phyloP scores from a whole-genome alignment of 2,329 filamentous ascomycete genomes.

The Fusarium domesticum region DNA sequence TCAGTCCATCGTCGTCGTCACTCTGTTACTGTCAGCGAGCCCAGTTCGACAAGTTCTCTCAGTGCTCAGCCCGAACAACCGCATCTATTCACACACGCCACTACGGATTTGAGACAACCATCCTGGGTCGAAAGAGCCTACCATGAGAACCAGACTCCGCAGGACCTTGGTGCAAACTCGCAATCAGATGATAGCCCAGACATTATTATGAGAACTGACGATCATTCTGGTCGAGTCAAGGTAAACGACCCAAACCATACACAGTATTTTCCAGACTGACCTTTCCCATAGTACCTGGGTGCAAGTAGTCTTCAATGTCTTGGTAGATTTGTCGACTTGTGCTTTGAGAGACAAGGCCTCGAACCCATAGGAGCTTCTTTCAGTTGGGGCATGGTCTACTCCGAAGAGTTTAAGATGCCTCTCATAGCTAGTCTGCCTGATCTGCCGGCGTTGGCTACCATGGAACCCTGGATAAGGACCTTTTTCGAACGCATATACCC shows the following conservation, averaged over 20 bases:
- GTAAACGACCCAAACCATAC: neutral
- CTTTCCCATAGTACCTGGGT: constrained; percentile 19
- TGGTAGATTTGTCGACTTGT: constrained; percentile 17
- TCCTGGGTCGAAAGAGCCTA: constrained; percentile 24
- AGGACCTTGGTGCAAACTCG: constrained; percentile 9
- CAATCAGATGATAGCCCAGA: constrained; percentile 20
- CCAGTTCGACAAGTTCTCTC: constrained; percentile 19
- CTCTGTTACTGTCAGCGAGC: constrained; percentile 13
- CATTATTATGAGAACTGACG: constrained; percentile 21
- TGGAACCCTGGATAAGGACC: constrained; percentile 21
- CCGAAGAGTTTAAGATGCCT: constrained; percentile 18
- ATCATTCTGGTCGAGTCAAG: constrained; percentile 23
- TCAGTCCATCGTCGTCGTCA: constrained; percentile 5
- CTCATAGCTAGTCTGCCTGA: constrained; percentile 14
- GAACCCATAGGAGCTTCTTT: constrained; percentile 19
- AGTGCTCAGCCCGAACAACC: constrained; percentile 12
- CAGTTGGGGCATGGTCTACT: constrained; percentile 23
- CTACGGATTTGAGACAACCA: constrained; percentile 11
- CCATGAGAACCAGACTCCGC: constrained; percentile 12
- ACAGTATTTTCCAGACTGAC: neutral
- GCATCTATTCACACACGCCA: neutral
- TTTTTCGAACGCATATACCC: constrained; percentile 22
- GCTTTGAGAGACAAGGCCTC: constrained; percentile 16
- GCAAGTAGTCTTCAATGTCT: constrained; percentile 22
- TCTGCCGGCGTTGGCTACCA: constrained; percentile 12